A percentile compares a stretch with the other conserved stretches of the same genome.
Evolutionary conservation across 192 early-diverging fungal species (phyloP).

Genomic region (Coemansia sp.): DNA sequence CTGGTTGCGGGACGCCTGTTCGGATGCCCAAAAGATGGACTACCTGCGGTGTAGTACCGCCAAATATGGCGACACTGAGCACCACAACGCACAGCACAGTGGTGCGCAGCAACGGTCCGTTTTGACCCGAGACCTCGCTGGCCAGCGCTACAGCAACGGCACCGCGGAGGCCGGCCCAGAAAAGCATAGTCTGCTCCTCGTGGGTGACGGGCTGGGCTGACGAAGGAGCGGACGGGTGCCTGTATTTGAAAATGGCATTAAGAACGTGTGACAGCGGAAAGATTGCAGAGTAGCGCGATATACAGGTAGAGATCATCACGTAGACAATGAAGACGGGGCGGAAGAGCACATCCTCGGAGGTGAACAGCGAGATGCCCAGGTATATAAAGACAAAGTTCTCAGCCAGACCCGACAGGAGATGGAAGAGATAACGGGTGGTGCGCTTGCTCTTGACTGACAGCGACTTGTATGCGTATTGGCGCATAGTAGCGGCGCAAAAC

Average conservation of each 20-base stretch:
- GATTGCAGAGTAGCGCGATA: conserved; percentile 83
- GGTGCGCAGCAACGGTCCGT: conserved; percentile 72
- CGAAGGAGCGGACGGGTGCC: conserved; percentile 56
- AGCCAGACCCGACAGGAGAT: conserved; percentile 85
- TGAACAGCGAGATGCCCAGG: conserved; percentile 90
- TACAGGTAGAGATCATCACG: conserved; percentile 76
- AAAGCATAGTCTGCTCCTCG: conserved; percentile 84
- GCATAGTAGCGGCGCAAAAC: conserved; percentile 88
- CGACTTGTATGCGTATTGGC: conserved; percentile 93
- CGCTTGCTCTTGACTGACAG: conserved; percentile 74
- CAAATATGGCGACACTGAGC: conserved; percentile 84
- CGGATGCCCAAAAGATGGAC: conserved; percentile 74
- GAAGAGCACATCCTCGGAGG: conserved; percentile 68
- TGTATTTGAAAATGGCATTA: conserved; percentile 68
- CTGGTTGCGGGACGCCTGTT: conserved; percentile 63
- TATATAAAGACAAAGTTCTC: conserved; percentile 99
- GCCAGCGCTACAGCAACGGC: conserved; percentile 96
- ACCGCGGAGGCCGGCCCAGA: conserved; percentile 93
- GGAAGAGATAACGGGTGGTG: conserved; percentile 89
- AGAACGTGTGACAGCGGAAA: conserved; percentile 81
- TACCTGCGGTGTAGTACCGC: conserved; percentile 84
- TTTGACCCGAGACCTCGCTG: conserved; percentile 70
- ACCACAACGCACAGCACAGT: conserved; percentile 93
- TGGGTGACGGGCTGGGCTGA: conserved; percentile 48
- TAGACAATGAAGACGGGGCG: conserved; percentile 74